These are phyloP conservation scores for Coemansia sp. DNA, from an alignment of 192 early-diverging fungal species.

Conservation along the genomic window DNA sequence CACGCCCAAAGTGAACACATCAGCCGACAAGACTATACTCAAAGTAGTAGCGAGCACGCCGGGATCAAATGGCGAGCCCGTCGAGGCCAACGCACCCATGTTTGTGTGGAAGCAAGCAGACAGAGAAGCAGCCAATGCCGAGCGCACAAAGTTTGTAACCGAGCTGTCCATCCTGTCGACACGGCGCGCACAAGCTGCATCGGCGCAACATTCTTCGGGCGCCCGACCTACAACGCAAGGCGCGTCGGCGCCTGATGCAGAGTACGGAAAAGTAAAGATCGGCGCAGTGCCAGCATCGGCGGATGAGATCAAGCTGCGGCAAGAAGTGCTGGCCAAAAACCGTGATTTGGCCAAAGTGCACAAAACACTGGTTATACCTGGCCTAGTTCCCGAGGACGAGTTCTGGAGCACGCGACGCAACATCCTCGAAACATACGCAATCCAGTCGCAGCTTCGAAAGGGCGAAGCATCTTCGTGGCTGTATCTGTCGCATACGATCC, in stretches of 20 bases:
- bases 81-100: neutral
- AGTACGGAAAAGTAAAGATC: conserved; percentile 48
- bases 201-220: conserved; percentile 3
- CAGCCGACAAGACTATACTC: conserved; percentile 58
- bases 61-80: conserved; percentile 15
- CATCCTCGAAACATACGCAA: conserved; percentile 70
- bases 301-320: conserved; percentile 64
- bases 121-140: conserved; percentile 55
- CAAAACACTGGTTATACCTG: conserved; percentile 71
- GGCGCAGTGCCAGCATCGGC: conserved; percentile 46
- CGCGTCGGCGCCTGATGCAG: neutral
- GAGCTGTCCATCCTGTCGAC: conserved; percentile 32
- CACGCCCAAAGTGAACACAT: conserved; percentile 50
- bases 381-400: conserved; percentile 83
- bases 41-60: conserved; percentile 43
- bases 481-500: conserved; percentile 62
- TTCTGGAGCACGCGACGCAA: conserved; percentile 86
- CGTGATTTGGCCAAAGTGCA: conserved; percentile 70
- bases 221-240: neutral
- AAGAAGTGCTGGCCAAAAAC: conserved; percentile 65
- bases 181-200: conserved; percentile 2
- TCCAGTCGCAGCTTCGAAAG: conserved; percentile 70
- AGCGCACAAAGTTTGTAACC: conserved; percentile 44
- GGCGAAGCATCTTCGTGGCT: conserved; percentile 77
- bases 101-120: conserved; percentile 38